A percentile compares a stretch with the other conserved stretches of the same genome.
Conservation (phyloP, 2,329 filamentous ascomycete species). For the Fulvia fulva region DNA sequence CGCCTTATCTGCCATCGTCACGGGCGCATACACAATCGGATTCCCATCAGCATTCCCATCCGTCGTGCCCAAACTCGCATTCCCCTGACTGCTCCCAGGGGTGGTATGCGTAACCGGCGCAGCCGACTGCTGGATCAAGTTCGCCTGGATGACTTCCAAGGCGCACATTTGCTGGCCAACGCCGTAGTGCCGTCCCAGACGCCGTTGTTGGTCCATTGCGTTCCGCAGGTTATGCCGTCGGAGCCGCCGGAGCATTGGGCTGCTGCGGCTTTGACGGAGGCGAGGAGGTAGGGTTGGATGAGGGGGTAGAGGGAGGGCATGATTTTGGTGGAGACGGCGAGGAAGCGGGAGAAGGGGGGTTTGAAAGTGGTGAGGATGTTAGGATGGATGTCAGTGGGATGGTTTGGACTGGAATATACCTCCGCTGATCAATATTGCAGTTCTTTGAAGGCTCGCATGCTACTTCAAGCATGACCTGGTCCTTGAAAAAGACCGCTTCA, state of each 20-base stretch:
- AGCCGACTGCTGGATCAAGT: slow-evolving; percentile 36
- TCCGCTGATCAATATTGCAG: slow-evolving; percentile 41
- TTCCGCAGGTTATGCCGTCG: slow-evolving; percentile 41
- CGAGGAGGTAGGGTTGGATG: slow-evolving; percentile 49
- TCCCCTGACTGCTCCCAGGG: slow-evolving; percentile 32
- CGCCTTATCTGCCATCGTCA: slow-evolving; percentile 21
- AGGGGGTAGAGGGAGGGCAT: slow-evolving; percentile 48
- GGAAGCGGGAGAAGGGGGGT: slow-evolving; percentile 47
- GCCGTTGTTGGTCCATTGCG: slow-evolving; percentile 37
- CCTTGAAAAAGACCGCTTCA: slow-evolving; percentile 33
- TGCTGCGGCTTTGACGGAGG: slow-evolving; percentile 52
- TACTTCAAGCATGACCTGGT: slow-evolving; percentile 41
- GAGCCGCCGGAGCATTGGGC: slow-evolving; percentile 48
- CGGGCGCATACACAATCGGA: slow-evolving; percentile 15
- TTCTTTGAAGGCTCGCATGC: slow-evolving; percentile 37
- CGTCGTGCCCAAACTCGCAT: slow-evolving; percentile 12
- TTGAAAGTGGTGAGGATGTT: slow-evolving; percentile 19
- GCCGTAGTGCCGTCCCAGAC: slow-evolving; percentile 44
- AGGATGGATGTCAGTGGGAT: neutral
- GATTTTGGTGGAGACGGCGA: slow-evolving; percentile 52
- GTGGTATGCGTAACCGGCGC: slow-evolving; percentile 44
- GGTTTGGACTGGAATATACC: slow-evolving; percentile 20
- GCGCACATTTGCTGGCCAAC: slow-evolving; percentile 55
- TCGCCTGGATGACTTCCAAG: slow-evolving; percentile 43
- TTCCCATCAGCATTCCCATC: neutral